Conservation (phyloP, 2,329 filamentous ascomycete species). For the Penicillium frequentans region DNA sequence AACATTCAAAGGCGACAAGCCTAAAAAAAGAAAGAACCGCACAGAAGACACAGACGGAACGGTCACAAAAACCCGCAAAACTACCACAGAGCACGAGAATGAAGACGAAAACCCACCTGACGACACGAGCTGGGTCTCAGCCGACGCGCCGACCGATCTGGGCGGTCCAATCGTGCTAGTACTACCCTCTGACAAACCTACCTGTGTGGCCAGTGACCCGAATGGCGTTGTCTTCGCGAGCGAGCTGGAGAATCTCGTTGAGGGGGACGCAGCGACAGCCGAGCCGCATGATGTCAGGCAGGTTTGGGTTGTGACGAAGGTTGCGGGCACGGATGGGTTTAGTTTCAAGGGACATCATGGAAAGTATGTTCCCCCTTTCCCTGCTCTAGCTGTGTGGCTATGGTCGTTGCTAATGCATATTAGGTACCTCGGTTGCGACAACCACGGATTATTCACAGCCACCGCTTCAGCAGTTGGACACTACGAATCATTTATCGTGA, state of each 20-base stretch:
- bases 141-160: conserved; percentile 72
- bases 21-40: conserved; percentile 83
- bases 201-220: conserved; percentile 80
- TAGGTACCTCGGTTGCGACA: conserved; percentile 84
- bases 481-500: conserved; percentile 76
- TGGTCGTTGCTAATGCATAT: background rate
- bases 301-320: conserved; percentile 87
- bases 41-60: conserved; percentile 47
- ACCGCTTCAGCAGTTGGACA: conserved; percentile 77
- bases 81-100: conserved; percentile 25
- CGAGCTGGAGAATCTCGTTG: conserved; percentile 82
- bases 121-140: conserved; percentile 90
- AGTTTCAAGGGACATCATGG: conserved; percentile 91
- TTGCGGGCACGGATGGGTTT: conserved; percentile 77
- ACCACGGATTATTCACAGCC: conserved; percentile 74
- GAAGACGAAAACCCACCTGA: conserved; percentile 47
- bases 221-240: conserved; percentile 83
- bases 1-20: conserved; percentile 94
- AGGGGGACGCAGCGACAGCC: conserved; percentile 76
- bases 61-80: conserved; percentile 23
- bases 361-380: conserved; percentile 51
- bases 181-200: conserved; percentile 70
- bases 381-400: background rate
- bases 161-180: conserved; percentile 81
- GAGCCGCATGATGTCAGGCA: conserved; percentile 95